A percentile compares a stretch with the other conserved stretches of the same genome.
Conservation (phyloP, 2,329 filamentous ascomycete genomes). For the Fusarium piperis region DNA sequence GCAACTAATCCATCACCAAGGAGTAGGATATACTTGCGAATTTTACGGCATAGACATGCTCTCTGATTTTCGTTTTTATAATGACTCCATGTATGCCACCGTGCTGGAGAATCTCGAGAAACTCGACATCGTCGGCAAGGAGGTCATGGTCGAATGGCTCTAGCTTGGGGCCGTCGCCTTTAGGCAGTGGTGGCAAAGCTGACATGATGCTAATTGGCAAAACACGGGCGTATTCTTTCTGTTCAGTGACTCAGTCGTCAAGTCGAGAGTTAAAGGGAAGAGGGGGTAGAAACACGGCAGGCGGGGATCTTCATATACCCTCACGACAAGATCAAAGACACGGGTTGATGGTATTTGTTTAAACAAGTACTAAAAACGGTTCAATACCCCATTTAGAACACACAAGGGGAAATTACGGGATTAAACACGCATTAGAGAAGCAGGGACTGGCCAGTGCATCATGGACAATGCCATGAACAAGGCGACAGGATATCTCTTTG, state of each 20-base stretch:
- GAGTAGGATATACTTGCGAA: background rate
- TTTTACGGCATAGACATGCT: background rate
- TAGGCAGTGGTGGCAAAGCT: slow-evolving; percentile 3
- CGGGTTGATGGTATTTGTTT: background rate
- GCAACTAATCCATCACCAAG: background rate
- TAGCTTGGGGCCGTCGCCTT: slow-evolving; percentile 6
- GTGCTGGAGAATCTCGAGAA: background rate
- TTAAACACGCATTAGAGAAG: background rate
- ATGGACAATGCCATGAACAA: background rate
- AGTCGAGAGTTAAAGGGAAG: background rate
- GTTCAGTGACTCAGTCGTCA: background rate
- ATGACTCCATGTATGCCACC: background rate
- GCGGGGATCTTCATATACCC: background rate
- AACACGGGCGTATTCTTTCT: background rate
- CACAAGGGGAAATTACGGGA: background rate
- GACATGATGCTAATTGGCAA: background rate
- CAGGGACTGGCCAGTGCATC: background rate
- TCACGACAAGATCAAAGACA: background rate
- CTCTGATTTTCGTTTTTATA: background rate
- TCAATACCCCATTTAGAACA: background rate
- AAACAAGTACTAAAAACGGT: background rate
- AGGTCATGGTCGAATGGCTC: slow-evolving; percentile 6
- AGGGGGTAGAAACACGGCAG: background rate
- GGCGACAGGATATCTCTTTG: background rate
- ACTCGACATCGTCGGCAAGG: slow-evolving; percentile 17